phyloP scores from a whole-genome alignment of 106 monocot genomes.

The Apostasia shenzhenica region DNA sequence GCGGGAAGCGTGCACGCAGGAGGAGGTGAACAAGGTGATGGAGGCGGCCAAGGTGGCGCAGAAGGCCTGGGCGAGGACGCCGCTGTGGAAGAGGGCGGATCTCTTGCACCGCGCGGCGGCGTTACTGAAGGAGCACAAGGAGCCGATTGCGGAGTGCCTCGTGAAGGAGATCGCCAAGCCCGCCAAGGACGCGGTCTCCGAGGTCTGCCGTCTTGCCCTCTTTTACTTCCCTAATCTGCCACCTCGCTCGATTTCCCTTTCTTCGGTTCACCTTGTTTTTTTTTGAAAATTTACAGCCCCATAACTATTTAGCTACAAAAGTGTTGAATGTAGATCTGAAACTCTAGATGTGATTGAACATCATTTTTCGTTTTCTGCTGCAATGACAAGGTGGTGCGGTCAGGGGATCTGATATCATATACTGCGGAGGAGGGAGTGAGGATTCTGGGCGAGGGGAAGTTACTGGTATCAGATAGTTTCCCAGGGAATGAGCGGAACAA shows the following conservation, averaged over 20 bases:
- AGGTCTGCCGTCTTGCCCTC: constrained; percentile 29
- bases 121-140: constrained; percentile 82
- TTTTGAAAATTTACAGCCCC: not conserved
- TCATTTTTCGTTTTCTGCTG: not conserved
- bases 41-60: constrained; percentile 79
- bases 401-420: constrained; percentile 90
- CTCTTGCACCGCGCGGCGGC: constrained; percentile 86
- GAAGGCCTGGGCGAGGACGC: constrained; percentile 90
- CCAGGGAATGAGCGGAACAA: constrained; percentile 93
- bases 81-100: constrained; percentile 96
- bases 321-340: not conserved
- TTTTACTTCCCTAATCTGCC: not conserved
- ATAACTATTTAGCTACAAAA: not conserved
- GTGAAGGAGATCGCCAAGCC: constrained; percentile 99
- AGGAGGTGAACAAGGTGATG: constrained; percentile 95
- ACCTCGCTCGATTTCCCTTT: too few species aligned
- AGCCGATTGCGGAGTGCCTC: constrained; percentile 86
- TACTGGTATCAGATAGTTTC: constrained; percentile 93
- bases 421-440: constrained; percentile 95
- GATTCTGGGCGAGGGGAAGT: constrained; percentile 82
- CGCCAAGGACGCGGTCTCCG: constrained; percentile 84
- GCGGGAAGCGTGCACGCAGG: constrained; percentile 86
- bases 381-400: constrained; percentile 65
- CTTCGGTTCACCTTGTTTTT: too few species aligned
- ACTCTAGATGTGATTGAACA: not conserved